Base-by-base conservation (phyloP, 768 basidiomycete species). In the Lepiota venenata region DNA sequence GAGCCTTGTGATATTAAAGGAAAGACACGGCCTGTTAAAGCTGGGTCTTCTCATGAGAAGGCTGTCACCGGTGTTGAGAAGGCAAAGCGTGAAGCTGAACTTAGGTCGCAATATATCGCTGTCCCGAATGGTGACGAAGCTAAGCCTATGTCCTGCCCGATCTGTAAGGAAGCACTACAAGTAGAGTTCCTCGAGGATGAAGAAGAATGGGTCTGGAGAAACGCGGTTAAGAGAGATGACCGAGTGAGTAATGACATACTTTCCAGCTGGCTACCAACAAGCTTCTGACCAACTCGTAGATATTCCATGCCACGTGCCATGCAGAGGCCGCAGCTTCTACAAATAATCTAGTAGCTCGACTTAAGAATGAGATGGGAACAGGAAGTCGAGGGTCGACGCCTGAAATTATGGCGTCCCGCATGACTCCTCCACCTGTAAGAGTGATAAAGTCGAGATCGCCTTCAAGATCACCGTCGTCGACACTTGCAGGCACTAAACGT, bases 131-230 rank as follows among this genome's bases (percentile, higher is more conserved):
- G 88, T 59, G 88, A 90, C 71, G 93, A 93, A 66, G 89, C 91
- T 51, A 87, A 86, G 64, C 74, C 81, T 21, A 72, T 92, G 61
- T 83, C 87, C 58, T 99, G 96, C 77, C 93, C 94, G 21, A 91
- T 99, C 61, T 99, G 97, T 83, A 97, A 96, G 76, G 96, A 99
- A 70, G 70, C 69, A 52, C 78, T 98, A 69, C 91, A 92, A 75
- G 83, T 86, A 60, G 96, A 97, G 74, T 98, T 91, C 67, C 70
- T 86, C 53, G 93, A 98, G 66, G 95, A 97, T 45, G 93, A 95
- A 57, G 96, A 98, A 73, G 96, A 97, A 57, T 98, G 95, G 95
- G 88, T 97, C 11, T 99, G 93, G 93, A 83, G 81, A 66, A 96
- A 99, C 64, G 93, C 95, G 0, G 77, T 92, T 16, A 82, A 78